phyloP scores from a whole-genome alignment of 2,329 filamentous ascomycete genomes.

The Monilinia fructicola region DNA sequence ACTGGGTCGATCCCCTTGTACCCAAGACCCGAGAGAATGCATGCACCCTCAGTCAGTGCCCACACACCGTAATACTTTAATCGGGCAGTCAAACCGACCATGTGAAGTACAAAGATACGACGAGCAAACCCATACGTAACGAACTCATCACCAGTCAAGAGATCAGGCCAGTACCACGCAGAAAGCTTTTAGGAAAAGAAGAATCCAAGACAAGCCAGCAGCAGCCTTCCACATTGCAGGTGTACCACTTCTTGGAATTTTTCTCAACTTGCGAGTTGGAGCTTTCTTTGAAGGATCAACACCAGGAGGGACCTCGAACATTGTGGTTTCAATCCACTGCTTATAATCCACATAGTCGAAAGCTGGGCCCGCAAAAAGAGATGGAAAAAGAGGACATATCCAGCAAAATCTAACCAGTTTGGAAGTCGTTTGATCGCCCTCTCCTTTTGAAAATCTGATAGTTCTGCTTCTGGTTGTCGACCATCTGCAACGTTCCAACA shows the following conservation, averaged over 20 bases:
- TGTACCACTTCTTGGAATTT: slow-evolving; percentile 85
- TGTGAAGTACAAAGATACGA: slow-evolving; percentile 77
- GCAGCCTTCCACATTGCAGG: slow-evolving; percentile 77
- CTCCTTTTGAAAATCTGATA: slow-evolving; percentile 86
- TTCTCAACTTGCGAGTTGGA: slow-evolving; percentile 82
- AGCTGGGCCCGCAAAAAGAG: slow-evolving; percentile 82
- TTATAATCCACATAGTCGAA: slow-evolving; percentile 95
- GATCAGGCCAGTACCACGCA: slow-evolving; percentile 61
- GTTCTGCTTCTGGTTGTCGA: slow-evolving; percentile 69
- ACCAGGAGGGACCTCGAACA: slow-evolving; percentile 83
- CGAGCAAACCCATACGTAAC: slow-evolving; percentile 66
- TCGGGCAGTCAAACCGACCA: slow-evolving; percentile 77
- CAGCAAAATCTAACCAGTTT: slow-evolving; percentile 73
- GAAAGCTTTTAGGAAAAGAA: slow-evolving; percentile 74
- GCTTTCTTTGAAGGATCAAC: slow-evolving; percentile 84
- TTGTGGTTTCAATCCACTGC: slow-evolving; percentile 87
- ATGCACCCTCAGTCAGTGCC: slow-evolving; percentile 89
- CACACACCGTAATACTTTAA: slow-evolving; percentile 98
- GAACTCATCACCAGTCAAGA: slow-evolving; percentile 66
- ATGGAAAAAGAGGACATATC: slow-evolving; percentile 93
- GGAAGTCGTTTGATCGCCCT: slow-evolving; percentile 76
- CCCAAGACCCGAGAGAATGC: slow-evolving; percentile 88
- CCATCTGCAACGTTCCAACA: slow-evolving; percentile 98
- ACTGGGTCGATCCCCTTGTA: slow-evolving; percentile 89
- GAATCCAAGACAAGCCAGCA: slow-evolving; percentile 75